Evolutionary conservation across 495 filamentous ascomycete species (phyloP), one percentile per base, ranked within the genome.

Genomic region (Xylaria telfairii): DNA sequence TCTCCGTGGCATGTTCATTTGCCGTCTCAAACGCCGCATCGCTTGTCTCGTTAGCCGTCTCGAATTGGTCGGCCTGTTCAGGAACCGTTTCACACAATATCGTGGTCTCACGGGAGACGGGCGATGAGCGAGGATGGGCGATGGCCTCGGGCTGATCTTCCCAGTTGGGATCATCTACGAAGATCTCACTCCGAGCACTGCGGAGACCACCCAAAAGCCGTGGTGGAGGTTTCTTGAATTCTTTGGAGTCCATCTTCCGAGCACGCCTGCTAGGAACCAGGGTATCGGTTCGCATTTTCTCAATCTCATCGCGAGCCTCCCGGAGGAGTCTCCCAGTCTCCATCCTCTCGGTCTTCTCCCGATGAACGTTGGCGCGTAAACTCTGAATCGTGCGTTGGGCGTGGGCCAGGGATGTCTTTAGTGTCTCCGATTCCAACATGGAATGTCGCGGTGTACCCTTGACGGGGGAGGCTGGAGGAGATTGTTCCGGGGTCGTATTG

Each of bases 341-440:
- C 28, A 97, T 87, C 84, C 97, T 99, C 79, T 99, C 96, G 0
- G 95, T 96, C 87, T 97, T 99, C 81, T 99, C 96, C 32, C 96
- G 91, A 78, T 98, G 94, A 63, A 98, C 92, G 73, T 94, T 97
- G 79, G 90, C 92, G 82, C 97, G 94, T 42, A 98, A 86, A 69
- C 93, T 95, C 77, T 98, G 93, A 65, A 99, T 97, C 87, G 97
- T 96, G 57, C 94, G 88, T 76, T 98, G 95, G 44, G 96, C 96
- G 81, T 98, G 96, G 68, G 95, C 91, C 39, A 98, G 85, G 24
- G 94, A 97, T 60, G 93, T 97, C 82, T 94, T 95, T 65, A 98
- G 80, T 3, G 96, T 99, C 81, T 99, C 96, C 0, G 94, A 92
- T 79, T 99, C 96, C 3, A 99, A 85, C 75, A 91, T 90, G 39